These are phyloP conservation scores for Trametes punicea DNA, from an alignment of 768 basidiomycete genomes.

Conservation along the genomic window DNA sequence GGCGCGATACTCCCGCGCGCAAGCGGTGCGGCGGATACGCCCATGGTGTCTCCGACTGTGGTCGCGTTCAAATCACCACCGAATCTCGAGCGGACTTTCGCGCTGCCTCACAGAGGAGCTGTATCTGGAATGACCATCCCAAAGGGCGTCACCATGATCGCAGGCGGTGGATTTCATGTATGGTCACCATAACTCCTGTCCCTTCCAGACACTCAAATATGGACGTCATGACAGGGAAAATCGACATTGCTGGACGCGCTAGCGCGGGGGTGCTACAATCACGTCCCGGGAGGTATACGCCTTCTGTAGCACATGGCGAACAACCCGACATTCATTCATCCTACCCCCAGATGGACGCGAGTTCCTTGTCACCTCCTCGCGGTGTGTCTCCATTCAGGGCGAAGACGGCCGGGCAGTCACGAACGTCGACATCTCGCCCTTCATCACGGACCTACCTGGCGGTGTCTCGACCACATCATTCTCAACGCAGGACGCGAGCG, in stretches of 20 bases:
- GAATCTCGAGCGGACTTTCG: constrained; percentile 6
- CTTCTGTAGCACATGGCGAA: neutral
- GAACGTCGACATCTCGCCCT: constrained; percentile 21
- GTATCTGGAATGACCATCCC: constrained; percentile 19
- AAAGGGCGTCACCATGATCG: constrained; percentile 20
- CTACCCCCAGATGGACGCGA: constrained; percentile 18
- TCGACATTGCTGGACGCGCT: constrained; percentile 20
- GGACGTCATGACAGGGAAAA: constrained; percentile 5
- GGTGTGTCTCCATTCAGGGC: constrained; percentile 14
- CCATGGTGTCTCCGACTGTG: neutral
- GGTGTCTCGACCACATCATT: constrained; percentile 14
- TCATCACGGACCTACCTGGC: constrained; percentile 17
- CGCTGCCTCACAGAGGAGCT: constrained; percentile 14
- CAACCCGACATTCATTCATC: neutral
- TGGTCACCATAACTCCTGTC: too few species aligned
- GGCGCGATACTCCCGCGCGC: constrained; percentile 21
- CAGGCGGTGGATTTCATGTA: constrained; percentile 20
- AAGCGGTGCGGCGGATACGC: constrained; percentile 16
- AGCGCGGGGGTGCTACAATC: constrained; percentile 19
- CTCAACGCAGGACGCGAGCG: constrained; percentile 22
- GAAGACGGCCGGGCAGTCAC: constrained; percentile 21
- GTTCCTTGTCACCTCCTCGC: constrained; percentile 15
- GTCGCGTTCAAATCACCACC: constrained; percentile 14
- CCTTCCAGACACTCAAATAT: too few species aligned
- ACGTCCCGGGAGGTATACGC: constrained; percentile 14